Conservation (phyloP, 768 basidiomycete species). For the Xerocomus brunneocitrinus region DNA sequence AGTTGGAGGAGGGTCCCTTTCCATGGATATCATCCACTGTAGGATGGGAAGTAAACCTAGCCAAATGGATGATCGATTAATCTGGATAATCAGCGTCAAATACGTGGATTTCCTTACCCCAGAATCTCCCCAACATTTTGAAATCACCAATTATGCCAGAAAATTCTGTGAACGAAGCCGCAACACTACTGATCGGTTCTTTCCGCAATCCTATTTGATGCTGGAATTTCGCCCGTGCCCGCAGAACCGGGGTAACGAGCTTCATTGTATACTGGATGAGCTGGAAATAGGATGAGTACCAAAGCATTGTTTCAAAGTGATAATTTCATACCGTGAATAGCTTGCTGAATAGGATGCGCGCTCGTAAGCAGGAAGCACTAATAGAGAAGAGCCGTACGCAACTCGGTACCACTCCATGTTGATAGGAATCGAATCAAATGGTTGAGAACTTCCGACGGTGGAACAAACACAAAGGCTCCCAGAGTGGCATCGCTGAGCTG, state of each 20-base stretch:
- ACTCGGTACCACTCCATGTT: slow-evolving; percentile 89
- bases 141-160: slow-evolving; percentile 59
- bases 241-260: slow-evolving; percentile 59
- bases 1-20: slow-evolving; percentile 68
- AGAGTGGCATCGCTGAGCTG: slow-evolving; percentile 60
- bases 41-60: slow-evolving; percentile 73
- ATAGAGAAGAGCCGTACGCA: slow-evolving; percentile 32
- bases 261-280: slow-evolving; percentile 72
- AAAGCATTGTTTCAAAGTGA: not conserved
- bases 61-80: not conserved
- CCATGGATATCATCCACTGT: slow-evolving; percentile 74
- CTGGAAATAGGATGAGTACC: slow-evolving; percentile 34
- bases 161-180: slow-evolving; percentile 51
- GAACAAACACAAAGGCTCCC: slow-evolving; percentile 56
- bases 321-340: slow-evolving; percentile 55
- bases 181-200: slow-evolving; percentile 49
- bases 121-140: slow-evolving; percentile 70
- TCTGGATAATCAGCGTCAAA: not conserved
- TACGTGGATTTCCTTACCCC: slow-evolving; percentile 50
- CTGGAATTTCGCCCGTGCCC: slow-evolving; percentile 65
- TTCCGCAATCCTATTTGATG: slow-evolving; percentile 56
- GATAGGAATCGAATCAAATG: slow-evolving; percentile 73
- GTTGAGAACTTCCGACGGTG: slow-evolving; percentile 60
- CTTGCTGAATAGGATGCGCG: slow-evolving; percentile 45
- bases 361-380: slow-evolving; percentile 9